phyloP scores from a whole-genome alignment of 768 basidiomycete species.

The Tricholoma flavovirens region DNA sequence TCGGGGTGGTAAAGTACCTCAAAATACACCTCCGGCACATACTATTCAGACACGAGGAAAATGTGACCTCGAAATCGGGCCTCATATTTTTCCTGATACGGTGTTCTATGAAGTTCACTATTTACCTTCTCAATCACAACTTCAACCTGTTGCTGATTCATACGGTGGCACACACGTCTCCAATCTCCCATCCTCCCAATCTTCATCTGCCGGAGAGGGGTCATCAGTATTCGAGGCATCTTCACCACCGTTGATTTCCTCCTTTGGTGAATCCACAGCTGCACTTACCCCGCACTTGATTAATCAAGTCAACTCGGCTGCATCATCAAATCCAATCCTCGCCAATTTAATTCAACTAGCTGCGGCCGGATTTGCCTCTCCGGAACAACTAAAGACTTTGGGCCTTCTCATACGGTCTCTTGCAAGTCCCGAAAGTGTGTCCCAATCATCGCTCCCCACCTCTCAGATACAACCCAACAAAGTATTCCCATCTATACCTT shows the following conservation, averaged over 20 bases:
- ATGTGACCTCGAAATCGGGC: slow-evolving; percentile 70
- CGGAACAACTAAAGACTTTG: slow-evolving; percentile 62
- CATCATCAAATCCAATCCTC: slow-evolving; percentile 61
- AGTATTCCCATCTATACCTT: slow-evolving; percentile 9
- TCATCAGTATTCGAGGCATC: slow-evolving; percentile 4
- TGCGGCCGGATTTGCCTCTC: slow-evolving; percentile 52
- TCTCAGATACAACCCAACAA: neutral
- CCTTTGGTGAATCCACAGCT: slow-evolving; percentile 34
- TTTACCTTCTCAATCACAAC: slow-evolving; percentile 29
- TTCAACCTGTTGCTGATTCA: slow-evolving; percentile 19
- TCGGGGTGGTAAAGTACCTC: slow-evolving; percentile 49
- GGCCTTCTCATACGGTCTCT: slow-evolving; percentile 70
- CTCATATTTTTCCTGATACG: slow-evolving; percentile 65
- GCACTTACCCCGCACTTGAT: slow-evolving; percentile 54
- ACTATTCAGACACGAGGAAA: slow-evolving; percentile 59
- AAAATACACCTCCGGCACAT: slow-evolving; percentile 56
- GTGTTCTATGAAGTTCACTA: slow-evolving; percentile 72
- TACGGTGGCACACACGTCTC: slow-evolving; percentile 14
- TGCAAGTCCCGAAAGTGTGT: slow-evolving; percentile 27
- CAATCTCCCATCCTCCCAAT: slow-evolving; percentile 8
- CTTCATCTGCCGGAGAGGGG: neutral
- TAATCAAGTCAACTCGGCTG: slow-evolving; percentile 59
- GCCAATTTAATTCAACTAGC: slow-evolving; percentile 61
- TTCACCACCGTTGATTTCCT: slow-evolving; percentile 39
- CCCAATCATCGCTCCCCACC: slow-evolving; percentile 6